Base-by-base conservation (phyloP, 73 alveolate species). In the Vitrella brassicaformis region DNA sequence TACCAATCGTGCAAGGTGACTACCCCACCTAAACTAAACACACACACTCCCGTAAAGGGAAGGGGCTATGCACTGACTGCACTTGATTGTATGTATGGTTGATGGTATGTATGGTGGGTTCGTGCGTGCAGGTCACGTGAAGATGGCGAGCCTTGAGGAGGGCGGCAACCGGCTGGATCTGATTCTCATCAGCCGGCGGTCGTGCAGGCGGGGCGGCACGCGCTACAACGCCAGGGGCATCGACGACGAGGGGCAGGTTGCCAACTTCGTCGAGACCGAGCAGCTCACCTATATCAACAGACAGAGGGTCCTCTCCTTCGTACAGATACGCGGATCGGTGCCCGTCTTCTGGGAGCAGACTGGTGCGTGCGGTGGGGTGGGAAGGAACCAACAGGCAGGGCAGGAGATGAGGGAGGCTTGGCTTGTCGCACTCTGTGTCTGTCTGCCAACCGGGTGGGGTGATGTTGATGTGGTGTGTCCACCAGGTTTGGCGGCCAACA, bases 221-320 rank as follows among this genome's bases (percentile, higher is more conserved):
- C 73, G 99, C 31, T 94, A 93, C 74, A 91, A 92, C 74, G 85
- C 96, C 30, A 88, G 99, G 81, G 99, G 99, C 18, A 85, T 94
- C 18, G 96, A 95, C 72, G 98, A 94, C 78, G 97, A 92, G 39
- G 99, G 99, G 0, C 91, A 94, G 79, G 96, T 89, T 10, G 98
- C 98, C 19, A 95, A 95, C 76, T 95, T 85, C 72, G 96, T 92
- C 31, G 99, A 95, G 82, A 89, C 97, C 28, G 99, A 95, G 88
- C 90, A 93, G 86, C 87, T 95, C 27, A 73, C 72, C 26, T 28
- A 19, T 28, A 22, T 31, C 27, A 28, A 70, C 30, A 8, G 27
- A 10, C 65, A 69, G 19, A 64, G 32, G 32, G 73, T 56, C 47
- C 66, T 72, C 46, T 30, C 93, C 28, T 92, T 80, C 87, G 84